phyloP scores from a whole-genome alignment of 2,329 filamentous ascomycete species.

The Pseudogymnoascus sp. region DNA sequence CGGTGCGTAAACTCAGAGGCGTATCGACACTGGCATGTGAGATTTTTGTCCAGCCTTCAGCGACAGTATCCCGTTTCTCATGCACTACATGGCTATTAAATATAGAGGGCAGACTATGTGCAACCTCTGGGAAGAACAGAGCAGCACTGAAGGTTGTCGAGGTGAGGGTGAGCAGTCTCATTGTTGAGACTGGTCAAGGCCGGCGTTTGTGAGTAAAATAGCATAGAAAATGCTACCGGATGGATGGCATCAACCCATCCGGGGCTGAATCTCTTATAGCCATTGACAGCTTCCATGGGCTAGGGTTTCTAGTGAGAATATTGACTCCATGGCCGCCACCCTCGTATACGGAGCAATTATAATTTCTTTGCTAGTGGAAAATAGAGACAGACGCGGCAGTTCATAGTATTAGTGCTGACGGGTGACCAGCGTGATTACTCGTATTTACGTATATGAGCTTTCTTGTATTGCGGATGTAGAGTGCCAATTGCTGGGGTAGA shows the following conservation, averaged over 20 bases:
- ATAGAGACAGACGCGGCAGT: background rate
- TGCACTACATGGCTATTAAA: too few species aligned
- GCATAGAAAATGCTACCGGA: background rate
- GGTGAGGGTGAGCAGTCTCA: background rate
- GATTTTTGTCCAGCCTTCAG: too few species aligned
- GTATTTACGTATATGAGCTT: background rate
- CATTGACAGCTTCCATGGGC: background rate
- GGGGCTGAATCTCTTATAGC: background rate
- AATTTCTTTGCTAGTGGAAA: background rate
- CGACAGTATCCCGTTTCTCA: too few species aligned
- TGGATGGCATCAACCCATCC: background rate
- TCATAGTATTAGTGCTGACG: background rate
- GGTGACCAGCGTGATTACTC: background rate
- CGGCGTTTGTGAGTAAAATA: background rate
- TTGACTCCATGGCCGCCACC: background rate
- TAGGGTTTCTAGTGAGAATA: background rate
- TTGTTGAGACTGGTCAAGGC: background rate
- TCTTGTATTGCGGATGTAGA: background rate
- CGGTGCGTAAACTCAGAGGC: too few species aligned
- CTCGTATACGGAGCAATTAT: background rate
- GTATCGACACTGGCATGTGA: too few species aligned
- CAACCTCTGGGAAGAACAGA: background rate
- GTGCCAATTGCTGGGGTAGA: background rate
- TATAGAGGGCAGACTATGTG: slow-evolving; percentile 6
- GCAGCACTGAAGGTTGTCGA: background rate